A percentile compares a stretch with the other conserved stretches of the same genome.
These are phyloP conservation scores for Pyronema domesticum DNA, from an alignment of 495 filamentous ascomycete species.

Conservation along the genomic window DNA sequence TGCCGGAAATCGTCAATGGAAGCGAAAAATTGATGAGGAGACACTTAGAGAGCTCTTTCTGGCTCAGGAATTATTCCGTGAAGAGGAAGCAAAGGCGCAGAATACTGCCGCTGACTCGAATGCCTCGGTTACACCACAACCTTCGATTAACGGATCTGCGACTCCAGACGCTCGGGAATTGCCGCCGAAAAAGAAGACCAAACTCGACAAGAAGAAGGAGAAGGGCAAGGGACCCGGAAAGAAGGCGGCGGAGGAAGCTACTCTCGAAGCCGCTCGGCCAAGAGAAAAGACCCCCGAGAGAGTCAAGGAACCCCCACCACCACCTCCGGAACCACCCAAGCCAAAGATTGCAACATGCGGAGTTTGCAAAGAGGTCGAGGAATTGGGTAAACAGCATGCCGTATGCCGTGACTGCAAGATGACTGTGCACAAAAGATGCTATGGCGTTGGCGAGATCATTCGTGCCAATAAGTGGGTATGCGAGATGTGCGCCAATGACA, in stretches of 20 bases:
- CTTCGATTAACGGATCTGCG: slow-evolving; percentile 3
- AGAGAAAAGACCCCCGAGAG: slow-evolving; percentile 20
- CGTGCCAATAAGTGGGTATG: slow-evolving; percentile 73
- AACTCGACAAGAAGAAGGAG: slow-evolving; percentile 24
- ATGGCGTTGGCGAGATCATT: slow-evolving; percentile 58
- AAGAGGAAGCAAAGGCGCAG: slow-evolving; percentile 12
- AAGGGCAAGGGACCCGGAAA: not conserved
- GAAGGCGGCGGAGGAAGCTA: not conserved
- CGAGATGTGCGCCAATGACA: slow-evolving; percentile 89
- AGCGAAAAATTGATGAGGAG: slow-evolving; percentile 79
- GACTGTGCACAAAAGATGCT: slow-evolving; percentile 86
- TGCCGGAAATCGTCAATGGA: slow-evolving; percentile 65
- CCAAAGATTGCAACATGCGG: slow-evolving; percentile 66
- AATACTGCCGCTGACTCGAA: slow-evolving; percentile 13
- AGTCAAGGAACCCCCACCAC: slow-evolving; percentile 30
- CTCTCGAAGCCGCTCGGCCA: not conserved
- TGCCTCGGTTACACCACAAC: slow-evolving; percentile 8
- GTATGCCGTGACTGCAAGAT: slow-evolving; percentile 72
- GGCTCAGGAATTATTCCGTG: slow-evolving; percentile 30
- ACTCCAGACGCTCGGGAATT: slow-evolving; percentile 18
- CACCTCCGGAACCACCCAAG: slow-evolving; percentile 54
- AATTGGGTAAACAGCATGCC: slow-evolving; percentile 50
- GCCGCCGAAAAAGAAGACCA: slow-evolving; percentile 41
- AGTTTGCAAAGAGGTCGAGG: slow-evolving; percentile 60
- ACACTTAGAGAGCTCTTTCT: slow-evolving; percentile 58